Conservation (phyloP, 2,329 filamentous ascomycete species). For the Mariannaea sp. region DNA sequence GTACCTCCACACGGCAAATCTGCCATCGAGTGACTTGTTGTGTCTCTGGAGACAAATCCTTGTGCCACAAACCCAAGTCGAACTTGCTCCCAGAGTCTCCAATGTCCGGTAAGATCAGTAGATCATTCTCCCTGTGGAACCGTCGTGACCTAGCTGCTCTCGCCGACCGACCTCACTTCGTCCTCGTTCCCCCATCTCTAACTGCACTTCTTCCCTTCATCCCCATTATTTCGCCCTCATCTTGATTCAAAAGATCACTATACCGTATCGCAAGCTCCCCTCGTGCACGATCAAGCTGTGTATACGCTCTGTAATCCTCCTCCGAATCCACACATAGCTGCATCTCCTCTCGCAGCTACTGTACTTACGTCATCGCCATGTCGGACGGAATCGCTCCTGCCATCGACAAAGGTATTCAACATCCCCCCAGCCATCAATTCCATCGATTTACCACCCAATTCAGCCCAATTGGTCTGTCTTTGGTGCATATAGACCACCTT, state of each 20-base stretch:
- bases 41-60: constrained; percentile 18
- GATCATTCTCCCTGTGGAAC: constrained; percentile 33
- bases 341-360: constrained; percentile 27
- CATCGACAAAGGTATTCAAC: constrained; percentile 44
- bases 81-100: constrained; percentile 25
- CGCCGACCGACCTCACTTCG: constrained; percentile 33
- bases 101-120: constrained; percentile 19
- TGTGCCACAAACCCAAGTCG: constrained; percentile 33
- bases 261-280: constrained; percentile 16
- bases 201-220: constrained; percentile 26
- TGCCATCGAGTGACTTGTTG: constrained; percentile 33
- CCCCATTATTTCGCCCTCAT: constrained; percentile 22
- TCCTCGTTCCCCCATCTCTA: constrained; percentile 30
- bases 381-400: constrained; percentile 43
- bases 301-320: constrained; percentile 9
- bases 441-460: constrained; percentile 7
- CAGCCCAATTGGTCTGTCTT: constrained; percentile 25
- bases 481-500: constrained; percentile 1
- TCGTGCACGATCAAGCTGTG: constrained; percentile 15
- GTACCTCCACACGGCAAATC: constrained; percentile 32
- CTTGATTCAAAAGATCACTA: constrained; percentile 13
- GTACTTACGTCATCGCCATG: constrained; percentile 44
- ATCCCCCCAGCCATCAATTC: constrained; percentile 25
- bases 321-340: constrained; percentile 18
- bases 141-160: constrained; percentile 40